Conservation (phyloP, 139 green algal genomes). For the Pleodorina starrii region DNA sequence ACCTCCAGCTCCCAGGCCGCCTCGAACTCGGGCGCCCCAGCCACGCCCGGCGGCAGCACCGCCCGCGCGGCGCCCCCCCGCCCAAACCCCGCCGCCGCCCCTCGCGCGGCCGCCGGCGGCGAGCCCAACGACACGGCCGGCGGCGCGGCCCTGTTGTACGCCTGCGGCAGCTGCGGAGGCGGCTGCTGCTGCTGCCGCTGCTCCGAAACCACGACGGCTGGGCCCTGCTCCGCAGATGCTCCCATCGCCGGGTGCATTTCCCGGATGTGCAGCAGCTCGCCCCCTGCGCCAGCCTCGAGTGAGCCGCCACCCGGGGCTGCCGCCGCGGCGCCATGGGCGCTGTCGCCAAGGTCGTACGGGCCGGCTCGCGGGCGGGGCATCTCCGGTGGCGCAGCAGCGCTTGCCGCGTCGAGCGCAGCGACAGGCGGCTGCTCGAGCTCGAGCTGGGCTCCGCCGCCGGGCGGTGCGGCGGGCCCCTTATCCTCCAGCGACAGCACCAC, state of each 20-base stretch:
- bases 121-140: not conserved
- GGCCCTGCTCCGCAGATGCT: no score
- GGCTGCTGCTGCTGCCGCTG: no score
- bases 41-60: not conserved
- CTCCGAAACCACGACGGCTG: no score
- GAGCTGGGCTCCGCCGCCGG: not conserved
- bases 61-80: not conserved
- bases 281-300: not conserved
- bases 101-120: not conserved
- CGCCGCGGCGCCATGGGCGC: not conserved
- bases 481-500: slow-evolving; percentile 70
- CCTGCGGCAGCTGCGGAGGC: not conserved
- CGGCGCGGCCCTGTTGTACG: not conserved
- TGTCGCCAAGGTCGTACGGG: not conserved
- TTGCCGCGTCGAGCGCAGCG: not conserved
- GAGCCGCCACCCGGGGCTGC: not conserved
- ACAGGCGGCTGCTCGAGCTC: not conserved
- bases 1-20: slow-evolving; percentile 77
- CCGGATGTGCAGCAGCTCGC: not conserved
- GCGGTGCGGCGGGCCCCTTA: slow-evolving; percentile 14
- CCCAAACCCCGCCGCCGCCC: not conserved
- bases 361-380: not conserved
- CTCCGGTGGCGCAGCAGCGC: no score
- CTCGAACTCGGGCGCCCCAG: slow-evolving; percentile 60
- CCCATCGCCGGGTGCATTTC: slow-evolving; percentile 23